phyloP scores from a whole-genome alignment of 768 basidiomycete species.

The Xerocomellus amylosporus region DNA sequence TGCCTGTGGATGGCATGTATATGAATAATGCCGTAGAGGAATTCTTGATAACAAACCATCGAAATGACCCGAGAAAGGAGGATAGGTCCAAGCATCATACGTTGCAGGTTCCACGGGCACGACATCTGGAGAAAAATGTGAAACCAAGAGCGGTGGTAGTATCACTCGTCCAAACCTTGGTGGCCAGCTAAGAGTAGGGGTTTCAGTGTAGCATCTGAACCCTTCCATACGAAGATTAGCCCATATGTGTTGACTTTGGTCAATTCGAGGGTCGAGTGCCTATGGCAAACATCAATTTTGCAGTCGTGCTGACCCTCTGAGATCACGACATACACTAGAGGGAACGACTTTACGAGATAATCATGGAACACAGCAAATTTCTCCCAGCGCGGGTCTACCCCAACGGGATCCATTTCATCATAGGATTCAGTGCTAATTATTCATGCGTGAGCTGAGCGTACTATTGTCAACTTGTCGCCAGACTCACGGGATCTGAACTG shows the following conservation, averaged over 20 bases:
- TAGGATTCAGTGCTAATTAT: constrained; percentile 47
- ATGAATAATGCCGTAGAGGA: background rate
- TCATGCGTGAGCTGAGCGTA: constrained; percentile 5
- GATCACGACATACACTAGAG: constrained; percentile 47
- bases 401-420: constrained; percentile 48
- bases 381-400: constrained; percentile 53
- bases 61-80: constrained; percentile 62
- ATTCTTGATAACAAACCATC: constrained; percentile 39
- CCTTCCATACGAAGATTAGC: constrained; percentile 57
- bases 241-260: constrained; percentile 63
- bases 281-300: constrained; percentile 17
- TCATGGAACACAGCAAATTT: constrained; percentile 52
- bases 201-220: constrained; percentile 46
- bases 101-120: constrained; percentile 63
- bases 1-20: constrained; percentile 21
- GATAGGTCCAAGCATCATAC: constrained; percentile 53
- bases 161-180: constrained; percentile 40
- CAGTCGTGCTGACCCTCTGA: background rate
- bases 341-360: constrained; percentile 56
- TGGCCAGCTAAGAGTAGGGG: constrained; percentile 55
- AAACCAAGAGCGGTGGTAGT: background rate
- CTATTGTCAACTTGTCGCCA: background rate
- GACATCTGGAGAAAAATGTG: constrained; percentile 44
- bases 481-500: constrained; percentile 42
- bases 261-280: constrained; percentile 48